Percentiles rank a stretch among this genome's conserved stretches.
Evolutionary conservation across 2,329 filamentous ascomycete genomes (phyloP).

Genomic region (Basipetospora chlamydospora): DNA sequence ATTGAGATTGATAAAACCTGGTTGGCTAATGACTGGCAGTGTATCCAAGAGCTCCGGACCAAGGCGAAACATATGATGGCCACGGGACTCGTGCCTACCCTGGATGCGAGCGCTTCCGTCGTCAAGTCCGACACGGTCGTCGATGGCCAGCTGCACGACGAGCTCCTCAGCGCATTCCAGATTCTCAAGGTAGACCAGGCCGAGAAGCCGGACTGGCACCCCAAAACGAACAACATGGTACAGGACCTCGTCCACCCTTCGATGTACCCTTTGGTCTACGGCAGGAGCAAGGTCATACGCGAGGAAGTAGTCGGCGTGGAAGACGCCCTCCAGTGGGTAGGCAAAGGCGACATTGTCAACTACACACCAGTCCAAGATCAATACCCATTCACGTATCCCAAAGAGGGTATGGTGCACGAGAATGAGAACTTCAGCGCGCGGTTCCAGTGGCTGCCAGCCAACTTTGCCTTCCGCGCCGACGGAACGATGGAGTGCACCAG

Average conservation of each 20-base stretch:
- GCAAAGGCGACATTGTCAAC: slow-evolving; percentile 14
- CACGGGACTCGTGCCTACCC: slow-evolving; percentile 18
- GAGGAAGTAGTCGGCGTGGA: slow-evolving; percentile 19
- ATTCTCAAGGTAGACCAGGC: slow-evolving; percentile 7
- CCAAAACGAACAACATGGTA: slow-evolving; percentile 32
- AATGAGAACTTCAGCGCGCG: slow-evolving; percentile 15
- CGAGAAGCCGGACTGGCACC: slow-evolving; percentile 35
- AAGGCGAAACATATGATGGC: slow-evolving; percentile 28
- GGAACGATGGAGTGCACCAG: slow-evolving; percentile 22
- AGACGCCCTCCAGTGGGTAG: slow-evolving; percentile 13
- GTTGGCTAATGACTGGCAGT: background rate
- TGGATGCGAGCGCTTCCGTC: slow-evolving; percentile 11
- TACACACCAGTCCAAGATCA: slow-evolving; percentile 3
- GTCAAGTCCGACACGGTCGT: slow-evolving; percentile 13
- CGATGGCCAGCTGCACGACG: slow-evolving; percentile 2
- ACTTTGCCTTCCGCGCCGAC: slow-evolving; percentile 22
- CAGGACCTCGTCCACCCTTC: slow-evolving; percentile 42
- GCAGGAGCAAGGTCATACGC: slow-evolving; percentile 22
- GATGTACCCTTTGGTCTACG: slow-evolving; percentile 44
- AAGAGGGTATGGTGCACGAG: background rate
- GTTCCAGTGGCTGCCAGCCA: slow-evolving; percentile 15
- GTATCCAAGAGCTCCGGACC: slow-evolving; percentile 24
- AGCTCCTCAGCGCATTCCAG: slow-evolving; percentile 9
- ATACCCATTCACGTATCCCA: background rate
- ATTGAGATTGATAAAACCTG: background rate